Evolutionary conservation across 1,284 basidiomycete species (phyloP), one percentile per base, ranked within the genome.

Genomic region (Leccinum angustisporum): DNA sequence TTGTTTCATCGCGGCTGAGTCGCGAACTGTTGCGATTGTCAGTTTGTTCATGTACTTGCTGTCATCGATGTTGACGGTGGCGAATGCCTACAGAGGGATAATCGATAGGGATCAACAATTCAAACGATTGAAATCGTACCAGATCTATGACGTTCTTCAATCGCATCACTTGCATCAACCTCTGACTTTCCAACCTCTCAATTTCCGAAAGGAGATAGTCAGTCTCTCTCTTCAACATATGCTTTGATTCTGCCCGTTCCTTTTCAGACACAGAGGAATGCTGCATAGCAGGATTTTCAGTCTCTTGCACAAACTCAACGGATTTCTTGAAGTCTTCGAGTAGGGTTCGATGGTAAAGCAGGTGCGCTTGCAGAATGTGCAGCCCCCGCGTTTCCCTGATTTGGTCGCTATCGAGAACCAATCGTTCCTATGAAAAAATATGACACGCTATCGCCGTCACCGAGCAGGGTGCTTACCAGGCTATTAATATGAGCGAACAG

Each of bases 1-100:
- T 61, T 84, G 84, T 68, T 84, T 86, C 79, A 85, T 83, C 13
- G 82, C 81, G 70, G 67, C 62, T 64, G 81, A 81, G 62, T 85
- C 83, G 52, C 75, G 74, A 31, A 82, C 73, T 21, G 81, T 74
- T 10, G 81, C 80, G 59, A 80, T 69, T 0, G 83, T 82, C 61
- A 85, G 66, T n/a, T 74, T 65, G 54, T 78, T 73, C 78, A 80
- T 83, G n/a, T 74, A 66, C 60, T 60, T 72, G 69, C 80, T 84
- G 55, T 85, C 84, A 10, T 79, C 73, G 52, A 85, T 80, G 62
- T 81, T 83, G 30, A 83, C 77, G 56, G 68, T 80, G 53, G 79
- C 81, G 61, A 83, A 84, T 5, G 79, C 81, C 83, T 84, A 52
- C 8, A 57, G 38, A 34, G 10, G 6, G 5, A 11, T 36, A 13